Base-by-base conservation (phyloP, 108 stramenopile genomes). In the Cyclostephanos tholiformis region DNA sequence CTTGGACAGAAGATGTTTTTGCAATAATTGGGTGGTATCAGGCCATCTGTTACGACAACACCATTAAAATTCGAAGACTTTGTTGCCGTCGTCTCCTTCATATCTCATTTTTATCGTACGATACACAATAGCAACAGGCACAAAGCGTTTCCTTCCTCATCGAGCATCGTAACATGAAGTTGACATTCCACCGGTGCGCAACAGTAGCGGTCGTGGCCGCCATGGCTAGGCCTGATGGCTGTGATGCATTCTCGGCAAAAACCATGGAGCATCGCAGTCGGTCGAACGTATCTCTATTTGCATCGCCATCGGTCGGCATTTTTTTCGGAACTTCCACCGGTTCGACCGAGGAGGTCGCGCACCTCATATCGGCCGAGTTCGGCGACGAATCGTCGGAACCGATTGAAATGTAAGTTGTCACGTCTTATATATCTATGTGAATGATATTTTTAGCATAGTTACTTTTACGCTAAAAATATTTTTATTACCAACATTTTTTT, bases 241-340 rank as follows among this genome's bases (percentile, higher is more conserved):
- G 53, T 23, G 11, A 55, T 55, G 53, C 53, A 55, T 55, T 55
- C 53, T 2, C 26, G 22, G 1, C 53, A 1, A 55, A 26, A 4
- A 26, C 53, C 10, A 26, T 22, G 13, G 16, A 32, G 2, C 32
- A 32, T 32, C 32, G 32, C 32, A 4, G 14, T 46, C 44, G 44
- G 44, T 26, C 53, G 10, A 55, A 23, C 53, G 9, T 27, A 2
- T 55, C 26, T 10, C 26, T 27, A 11, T 26, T 55, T 10, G 53
- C 53, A 55, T 55, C 53, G 4, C 53, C 53, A 9, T 35, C 63
- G 13, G 81, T 92, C 22, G 92, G 89, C 22, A 85, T 95, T 36
- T 92, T 92, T 63, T 95, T 85, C 75, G 91, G 94, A 2, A 95
- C 94, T 9, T 82, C 81, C 36, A 92, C 91, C 29, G 91, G 91